These are phyloP conservation scores for Viola pubescens DNA, from an alignment of 441 rosid genomes.

Conservation along the genomic window DNA sequence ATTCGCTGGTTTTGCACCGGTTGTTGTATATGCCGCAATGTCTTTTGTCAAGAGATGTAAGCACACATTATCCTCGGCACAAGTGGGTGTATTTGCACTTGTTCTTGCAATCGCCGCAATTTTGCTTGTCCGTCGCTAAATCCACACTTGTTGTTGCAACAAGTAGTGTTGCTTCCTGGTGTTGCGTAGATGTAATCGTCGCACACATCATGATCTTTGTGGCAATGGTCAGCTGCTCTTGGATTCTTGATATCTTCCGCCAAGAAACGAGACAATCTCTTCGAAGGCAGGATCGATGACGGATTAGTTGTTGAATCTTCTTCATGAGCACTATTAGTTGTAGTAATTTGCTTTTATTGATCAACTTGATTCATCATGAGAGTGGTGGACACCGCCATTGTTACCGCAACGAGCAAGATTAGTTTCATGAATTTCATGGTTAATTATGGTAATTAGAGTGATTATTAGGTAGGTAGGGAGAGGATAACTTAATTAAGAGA, in stretches of 20 bases:
- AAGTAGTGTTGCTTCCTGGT: constrained; percentile 9
- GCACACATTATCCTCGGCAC: constrained; percentile 32
- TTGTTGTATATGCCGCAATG: constrained; percentile 30
- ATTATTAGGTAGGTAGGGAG: background rate
- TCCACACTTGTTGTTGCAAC: constrained; percentile 36
- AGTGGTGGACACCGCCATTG: constrained; percentile 37
- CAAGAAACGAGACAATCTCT: constrained; percentile 51
- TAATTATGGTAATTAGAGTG: background rate
- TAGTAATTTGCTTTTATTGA: constrained; percentile 15
- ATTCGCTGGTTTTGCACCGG: constrained; percentile 15
- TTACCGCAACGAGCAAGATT: constrained; percentile 43
- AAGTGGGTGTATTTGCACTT: constrained; percentile 24
- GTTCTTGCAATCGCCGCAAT: constrained; percentile 30
- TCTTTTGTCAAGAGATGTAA: constrained; percentile 19
- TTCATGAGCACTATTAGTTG: background rate
- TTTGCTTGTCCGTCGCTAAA: constrained; percentile 14
- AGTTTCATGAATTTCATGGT: constrained; percentile 38
- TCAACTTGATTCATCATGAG: constrained; percentile 28
- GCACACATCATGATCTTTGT: constrained; percentile 39
- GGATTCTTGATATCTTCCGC: constrained; percentile 35
- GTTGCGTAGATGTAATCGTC: background rate
- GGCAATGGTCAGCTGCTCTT: constrained; percentile 59
- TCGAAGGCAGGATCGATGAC: constrained; percentile 19
- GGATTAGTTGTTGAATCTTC: constrained; percentile 1
- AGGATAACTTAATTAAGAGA: background rate